Evolutionary conservation across 2,329 filamentous ascomycete species (phyloP), one percentile per base, ranked within the genome.

Genomic region (Ascochyta clinopodiicola): DNA sequence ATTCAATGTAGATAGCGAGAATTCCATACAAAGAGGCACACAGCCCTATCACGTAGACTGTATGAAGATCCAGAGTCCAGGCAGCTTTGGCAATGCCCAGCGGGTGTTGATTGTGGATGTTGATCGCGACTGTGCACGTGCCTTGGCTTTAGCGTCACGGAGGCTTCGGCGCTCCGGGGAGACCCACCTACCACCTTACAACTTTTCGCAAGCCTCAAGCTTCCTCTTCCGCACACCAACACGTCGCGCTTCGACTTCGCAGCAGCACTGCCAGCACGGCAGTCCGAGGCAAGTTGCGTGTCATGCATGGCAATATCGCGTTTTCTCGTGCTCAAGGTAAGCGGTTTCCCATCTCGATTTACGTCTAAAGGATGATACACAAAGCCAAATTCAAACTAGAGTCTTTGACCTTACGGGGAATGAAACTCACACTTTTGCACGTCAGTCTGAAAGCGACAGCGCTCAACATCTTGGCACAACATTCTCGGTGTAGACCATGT

Each of bases 301-400:
- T 15, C 24, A 6, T 37, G 8, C 8, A 25, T 7, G 6, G n/a
- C 3, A 45, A 25, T 7, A 29, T 25, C 48, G 44, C 39, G 10
- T 34, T 32, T 35, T 35, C 15, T 21, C 15, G 22, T 39, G 19
- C n/a, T 17, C n/a, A 19, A 56, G 56, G 66, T 61, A 65, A 40
- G 68, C 59, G 21, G 45, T 45, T 54, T 42, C 13, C 17, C 22
- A 42, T 51, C 37, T 21, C 38, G 42, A 44, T 46, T 45, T 48
- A 50, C 59, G 51, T 55, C 58, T 66, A 65, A 57, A 70, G 73
- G 75, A 77, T 77, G 75, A 77, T 67, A 73, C 65, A 71, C 66
- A 73, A 72, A 75, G 73, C 73, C 70, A 69, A 69, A 67, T 72
- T 70, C 74, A 77, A 77, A 77, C 74, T 77, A 77, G 75, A 77